A percentile compares a stretch with the other conserved stretches of the same genome.
Conservation (phyloP, 2,329 filamentous ascomycete genomes). For the Fusarium liriodendri region DNA sequence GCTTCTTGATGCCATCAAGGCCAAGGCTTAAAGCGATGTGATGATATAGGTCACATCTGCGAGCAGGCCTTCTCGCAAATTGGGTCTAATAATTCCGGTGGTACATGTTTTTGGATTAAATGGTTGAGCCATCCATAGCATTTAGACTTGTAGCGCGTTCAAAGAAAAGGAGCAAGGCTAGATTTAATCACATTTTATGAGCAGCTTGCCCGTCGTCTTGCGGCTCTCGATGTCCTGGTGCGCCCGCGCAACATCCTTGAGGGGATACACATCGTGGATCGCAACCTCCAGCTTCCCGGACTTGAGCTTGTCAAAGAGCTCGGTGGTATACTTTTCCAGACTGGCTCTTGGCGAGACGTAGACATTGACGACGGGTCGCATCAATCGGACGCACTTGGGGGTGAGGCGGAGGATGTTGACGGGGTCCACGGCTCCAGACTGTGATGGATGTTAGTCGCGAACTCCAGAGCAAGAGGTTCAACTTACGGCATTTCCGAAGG, state of each 20-base stretch:
- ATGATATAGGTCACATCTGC: constrained; percentile 25
- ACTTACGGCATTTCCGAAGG: constrained; percentile 82
- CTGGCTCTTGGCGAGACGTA: constrained; percentile 79
- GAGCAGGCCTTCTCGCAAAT: constrained; percentile 28
- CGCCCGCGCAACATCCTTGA: constrained; percentile 77
- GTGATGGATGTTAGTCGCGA: constrained; percentile 16
- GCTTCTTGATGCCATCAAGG: constrained; percentile 75
- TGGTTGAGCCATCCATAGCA: constrained; percentile 35
- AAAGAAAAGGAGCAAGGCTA: constrained; percentile 25
- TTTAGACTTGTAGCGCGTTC: constrained; percentile 35
- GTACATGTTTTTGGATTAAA: constrained; percentile 34
- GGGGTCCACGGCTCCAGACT: constrained; percentile 80
- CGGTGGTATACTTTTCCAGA: constrained; percentile 74
- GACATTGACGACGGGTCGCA: constrained; percentile 78
- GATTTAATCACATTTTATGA: constrained; percentile 71
- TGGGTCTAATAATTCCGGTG: constrained; percentile 19
- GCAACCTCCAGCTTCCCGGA: constrained; percentile 77
- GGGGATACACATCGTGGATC: constrained; percentile 81
- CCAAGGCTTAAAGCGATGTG: constrained; percentile 39
- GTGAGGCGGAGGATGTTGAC: constrained; percentile 66
- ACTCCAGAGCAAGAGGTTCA: no score
- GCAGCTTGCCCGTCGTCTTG: constrained; percentile 85
- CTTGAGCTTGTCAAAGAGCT: constrained; percentile 79
- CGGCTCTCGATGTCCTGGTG: constrained; percentile 84
- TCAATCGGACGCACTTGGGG: constrained; percentile 80